Evolutionary conservation across 495 filamentous ascomycete species (phyloP), one percentile per base, ranked within the genome.

Genomic region (Xylaria nigripes): DNA sequence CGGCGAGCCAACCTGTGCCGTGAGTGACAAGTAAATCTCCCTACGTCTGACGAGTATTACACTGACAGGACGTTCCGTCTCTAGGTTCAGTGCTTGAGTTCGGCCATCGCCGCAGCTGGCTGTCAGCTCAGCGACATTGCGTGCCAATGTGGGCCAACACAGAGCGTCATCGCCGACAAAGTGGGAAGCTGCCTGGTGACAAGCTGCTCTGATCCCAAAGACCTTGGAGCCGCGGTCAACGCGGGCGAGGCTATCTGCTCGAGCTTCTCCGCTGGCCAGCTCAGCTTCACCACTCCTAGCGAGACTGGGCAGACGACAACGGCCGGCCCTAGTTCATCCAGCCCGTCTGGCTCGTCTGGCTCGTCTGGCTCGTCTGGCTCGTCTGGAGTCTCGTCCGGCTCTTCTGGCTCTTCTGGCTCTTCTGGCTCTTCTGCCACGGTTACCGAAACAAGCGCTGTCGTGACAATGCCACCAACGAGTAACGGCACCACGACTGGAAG

Each of bases 231-330:
- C 0, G 57, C 61, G 16, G 10, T 45, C 32, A 40, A 34, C 30
- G 55, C 55, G 15, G 66, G 63, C 38, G 25, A 51, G 40, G 55
- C 52, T 21, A 56, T 66, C 54, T 68, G 66, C 59, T 53, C 54
- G 22, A 51, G 47, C 10, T 68, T 56, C 57, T 44, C 45, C 42
- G 63, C 66, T 19, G 52, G 48, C 52, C 16, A 49, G 48, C 53
- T 50, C n/a, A 45, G 22, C n/a, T 54, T 48, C 19, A 54, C 40
- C n/a, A 18, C 15, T 6, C 50, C 50, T 23, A n/a, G 19, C 15
- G 21, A 29, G 6, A 19, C 51, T 4, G 5, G 3, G n/a, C n/a
- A 21, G 30, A 52, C 47, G 38, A 45, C 45, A 16, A 40, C 43
- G 25, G 16, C 40, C 10, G 25, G 30, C 13, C 15, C 36, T 24